Conservation (phyloP, 1,284 basidiomycete genomes). For the Tetrapyrgos nigripes region DNA sequence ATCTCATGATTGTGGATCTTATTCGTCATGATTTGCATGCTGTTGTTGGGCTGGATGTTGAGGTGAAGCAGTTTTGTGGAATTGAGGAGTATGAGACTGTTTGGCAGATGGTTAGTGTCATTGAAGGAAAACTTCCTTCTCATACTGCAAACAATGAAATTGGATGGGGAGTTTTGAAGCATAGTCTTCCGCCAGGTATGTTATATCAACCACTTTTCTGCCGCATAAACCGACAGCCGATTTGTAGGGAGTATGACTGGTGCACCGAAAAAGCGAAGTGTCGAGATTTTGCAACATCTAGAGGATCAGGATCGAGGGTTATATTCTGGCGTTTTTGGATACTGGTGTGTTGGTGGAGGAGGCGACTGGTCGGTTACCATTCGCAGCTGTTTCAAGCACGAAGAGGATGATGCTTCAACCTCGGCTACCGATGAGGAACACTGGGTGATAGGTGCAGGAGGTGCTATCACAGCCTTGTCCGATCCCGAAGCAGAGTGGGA, state of each 20-base stretch:
- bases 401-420: constrained; percentile 37
- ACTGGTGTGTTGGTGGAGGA: constrained; percentile 88
- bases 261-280: constrained; percentile 93
- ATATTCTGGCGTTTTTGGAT: constrained; percentile 96
- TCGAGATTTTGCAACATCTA: constrained; percentile 87
- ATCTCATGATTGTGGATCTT: constrained; percentile 98
- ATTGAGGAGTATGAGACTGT: constrained; percentile 96
- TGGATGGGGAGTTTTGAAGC: constrained; percentile 80
- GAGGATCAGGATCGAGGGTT: constrained; percentile 79
- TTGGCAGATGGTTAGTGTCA: constrained; percentile 96
- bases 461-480: constrained; percentile 95
- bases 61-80: constrained; percentile 86
- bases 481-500: constrained; percentile 91
- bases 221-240: not conserved
- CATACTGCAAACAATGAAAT: constrained; percentile 50
- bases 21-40: constrained; percentile 92
- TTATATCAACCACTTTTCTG: not conserved
- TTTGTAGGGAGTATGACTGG: constrained; percentile 93
- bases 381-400: constrained; percentile 87
- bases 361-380: constrained; percentile 98
- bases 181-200: constrained; percentile 88
- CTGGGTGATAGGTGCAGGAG: constrained; percentile 90
- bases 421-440: constrained; percentile 45
- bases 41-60: constrained; percentile 78
- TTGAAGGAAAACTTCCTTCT: constrained; percentile 66